Evolutionary conservation across 1,139 yeast species (phyloP).

Genomic region (Scheffersomyces quercinus): DNA sequence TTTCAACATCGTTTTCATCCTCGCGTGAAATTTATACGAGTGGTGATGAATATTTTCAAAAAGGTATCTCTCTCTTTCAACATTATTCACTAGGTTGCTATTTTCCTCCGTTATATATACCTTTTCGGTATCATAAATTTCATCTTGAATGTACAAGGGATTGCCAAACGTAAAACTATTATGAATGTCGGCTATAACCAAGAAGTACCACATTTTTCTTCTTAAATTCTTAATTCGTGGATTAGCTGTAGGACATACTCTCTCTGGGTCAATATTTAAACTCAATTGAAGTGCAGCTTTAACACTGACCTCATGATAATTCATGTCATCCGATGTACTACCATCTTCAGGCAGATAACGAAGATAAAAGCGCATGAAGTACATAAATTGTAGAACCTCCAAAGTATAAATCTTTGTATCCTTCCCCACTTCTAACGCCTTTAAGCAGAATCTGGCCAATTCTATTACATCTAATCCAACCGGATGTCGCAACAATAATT

Average conservation of each 20-base stretch:
- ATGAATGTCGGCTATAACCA: constrained; percentile 13
- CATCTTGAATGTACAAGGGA: constrained; percentile 5
- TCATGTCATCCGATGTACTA: constrained; percentile 16
- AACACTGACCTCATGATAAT: constrained; percentile 11
- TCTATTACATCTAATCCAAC: constrained; percentile 30
- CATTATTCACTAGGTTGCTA: constrained; percentile 9
- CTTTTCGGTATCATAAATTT: background rate
- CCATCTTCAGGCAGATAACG: constrained; percentile 18
- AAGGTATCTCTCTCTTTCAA: constrained; percentile 1
- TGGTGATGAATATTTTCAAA: background rate
- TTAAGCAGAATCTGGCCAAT: constrained; percentile 28
- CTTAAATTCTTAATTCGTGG: constrained; percentile 12
- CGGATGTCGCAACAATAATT: constrained; percentile 25
- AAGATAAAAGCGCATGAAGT: constrained; percentile 13
- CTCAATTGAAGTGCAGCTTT: constrained; percentile 15
- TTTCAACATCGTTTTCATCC: constrained; percentile 1
- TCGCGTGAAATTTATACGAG: background rate
- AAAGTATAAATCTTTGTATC: constrained; percentile 6
- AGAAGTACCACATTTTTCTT: constrained; percentile 17
- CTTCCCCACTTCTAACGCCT: constrained; percentile 4
- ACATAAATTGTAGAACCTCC: constrained; percentile 14
- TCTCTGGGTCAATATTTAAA: constrained; percentile 12
- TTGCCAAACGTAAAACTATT: constrained; percentile 13
- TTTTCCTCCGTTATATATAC: constrained; percentile 4
- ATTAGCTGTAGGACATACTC: constrained; percentile 11